Conservation (phyloP, 169 alveolate genomes). For the Cryptosporidium ryanae region DNA sequence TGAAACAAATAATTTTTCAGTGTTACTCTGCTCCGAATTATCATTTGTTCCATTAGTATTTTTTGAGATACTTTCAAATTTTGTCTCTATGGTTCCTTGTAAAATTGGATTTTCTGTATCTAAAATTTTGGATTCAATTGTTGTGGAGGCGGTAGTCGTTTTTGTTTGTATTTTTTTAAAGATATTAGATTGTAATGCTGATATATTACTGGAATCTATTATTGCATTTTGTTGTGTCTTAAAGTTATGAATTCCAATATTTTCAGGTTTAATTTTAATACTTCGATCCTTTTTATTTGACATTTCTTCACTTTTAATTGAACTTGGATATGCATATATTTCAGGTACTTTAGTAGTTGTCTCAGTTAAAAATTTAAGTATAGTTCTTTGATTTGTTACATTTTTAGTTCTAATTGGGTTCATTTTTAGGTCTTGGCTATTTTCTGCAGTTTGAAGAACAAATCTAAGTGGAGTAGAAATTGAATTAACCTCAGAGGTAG, state of each 20-base stretch:
- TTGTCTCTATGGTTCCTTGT: neutral
- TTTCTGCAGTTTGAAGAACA: neutral
- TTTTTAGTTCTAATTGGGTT: neutral
- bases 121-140: neutral
- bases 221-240: neutral
- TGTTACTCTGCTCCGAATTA: neutral
- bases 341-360: neutral
- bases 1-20: neutral
- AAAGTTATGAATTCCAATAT: neutral
- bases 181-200: neutral
- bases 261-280: neutral
- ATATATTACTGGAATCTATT: neutral
- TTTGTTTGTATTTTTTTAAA: neutral
- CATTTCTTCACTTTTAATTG: neutral
- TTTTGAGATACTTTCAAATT: neutral
- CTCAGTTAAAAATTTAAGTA: neutral
- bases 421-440: neutral
- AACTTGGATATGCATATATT: neutral
- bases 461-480: neutral
- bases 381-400: constrained; percentile 1
- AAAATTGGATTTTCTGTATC: neutral
- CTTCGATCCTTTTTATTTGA: neutral
- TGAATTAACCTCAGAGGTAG: neutral
- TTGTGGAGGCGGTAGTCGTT: neutral
- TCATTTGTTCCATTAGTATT: neutral